A percentile compares a stretch with the other conserved stretches of the same genome.
Conservation (phyloP, 768 basidiomycete species). For the Termitomyces bulborhizus region DNA sequence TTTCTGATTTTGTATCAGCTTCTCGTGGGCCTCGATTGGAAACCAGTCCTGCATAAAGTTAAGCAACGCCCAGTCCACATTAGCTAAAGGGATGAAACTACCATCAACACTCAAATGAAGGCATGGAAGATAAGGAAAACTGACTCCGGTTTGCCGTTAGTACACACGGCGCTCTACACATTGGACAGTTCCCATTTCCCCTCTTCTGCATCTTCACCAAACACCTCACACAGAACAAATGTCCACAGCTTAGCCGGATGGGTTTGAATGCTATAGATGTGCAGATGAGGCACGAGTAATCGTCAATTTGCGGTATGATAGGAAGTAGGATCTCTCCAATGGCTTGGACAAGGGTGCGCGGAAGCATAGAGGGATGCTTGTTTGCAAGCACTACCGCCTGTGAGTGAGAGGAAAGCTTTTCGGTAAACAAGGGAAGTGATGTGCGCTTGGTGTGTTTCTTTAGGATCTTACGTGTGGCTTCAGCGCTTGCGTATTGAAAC, state of each 20-base stretch:
- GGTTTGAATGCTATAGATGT: conserved; percentile 91
- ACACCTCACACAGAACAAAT: conserved; percentile 74
- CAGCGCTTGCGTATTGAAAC: conserved; percentile 81
- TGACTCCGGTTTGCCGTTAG: conserved; percentile 69
- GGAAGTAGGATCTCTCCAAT: conserved; percentile 80
- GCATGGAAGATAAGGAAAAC: conserved; percentile 19
- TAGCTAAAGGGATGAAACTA: conserved; percentile 35
- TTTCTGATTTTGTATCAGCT: conserved; percentile 65
- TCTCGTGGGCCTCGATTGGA: conserved; percentile 71
- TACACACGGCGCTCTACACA: conserved; percentile 78
- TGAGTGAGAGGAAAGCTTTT: conserved; percentile 13
- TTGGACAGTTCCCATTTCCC: conserved; percentile 69
- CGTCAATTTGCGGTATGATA: conserved; percentile 71
- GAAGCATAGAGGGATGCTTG: conserved; percentile 16
- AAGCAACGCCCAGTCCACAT: conserved; percentile 72
- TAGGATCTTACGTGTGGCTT: conserved; percentile 88
- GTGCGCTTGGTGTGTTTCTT: conserved; percentile 95
- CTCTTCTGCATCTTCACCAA: conserved; percentile 90
- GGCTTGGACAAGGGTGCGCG: conserved; percentile 62
- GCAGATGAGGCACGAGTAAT: conserved; percentile 87
- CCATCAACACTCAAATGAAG: not conserved
- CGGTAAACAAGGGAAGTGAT: conserved; percentile 57
- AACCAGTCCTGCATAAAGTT: conserved; percentile 95
- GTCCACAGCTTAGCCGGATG: conserved; percentile 73
- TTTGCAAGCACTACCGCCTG: conserved; percentile 12